These are phyloP conservation scores for Avena atlantica DNA, from an alignment of 176 grass and related monocot species.

Conservation along the genomic window DNA sequence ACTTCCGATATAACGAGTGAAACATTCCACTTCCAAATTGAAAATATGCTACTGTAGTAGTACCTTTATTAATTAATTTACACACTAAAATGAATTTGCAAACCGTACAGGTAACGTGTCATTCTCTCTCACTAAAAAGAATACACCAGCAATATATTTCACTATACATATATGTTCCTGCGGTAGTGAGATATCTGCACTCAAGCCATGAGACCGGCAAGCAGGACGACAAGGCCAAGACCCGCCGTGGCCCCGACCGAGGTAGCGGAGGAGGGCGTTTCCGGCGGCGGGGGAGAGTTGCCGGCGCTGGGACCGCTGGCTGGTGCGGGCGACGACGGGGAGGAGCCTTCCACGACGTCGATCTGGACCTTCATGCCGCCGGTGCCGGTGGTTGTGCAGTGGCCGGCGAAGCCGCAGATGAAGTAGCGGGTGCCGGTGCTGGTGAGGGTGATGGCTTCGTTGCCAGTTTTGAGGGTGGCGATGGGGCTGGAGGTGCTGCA, in stretches of 20 bases:
- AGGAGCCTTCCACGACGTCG: conserved; percentile 20
- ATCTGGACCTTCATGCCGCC: conserved; percentile 60
- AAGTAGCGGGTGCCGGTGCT: conserved; percentile 54
- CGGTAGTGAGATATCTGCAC: not conserved
- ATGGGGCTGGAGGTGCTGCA: conserved; percentile 43
- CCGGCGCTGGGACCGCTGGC: not conserved
- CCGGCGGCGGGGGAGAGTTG: not conserved
- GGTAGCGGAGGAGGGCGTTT: not conserved
- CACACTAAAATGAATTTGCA: not conserved
- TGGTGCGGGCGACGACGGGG: conserved; percentile 4
- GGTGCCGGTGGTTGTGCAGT: conserved; percentile 43
- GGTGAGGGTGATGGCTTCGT: conserved; percentile 39
- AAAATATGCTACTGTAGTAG: not conserved
- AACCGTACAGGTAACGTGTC: not conserved
- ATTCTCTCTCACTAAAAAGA: not conserved
- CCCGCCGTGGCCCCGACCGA: not conserved
- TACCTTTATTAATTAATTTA: not conserved
- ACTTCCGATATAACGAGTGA: not conserved
- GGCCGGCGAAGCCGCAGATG: conserved; percentile 56
- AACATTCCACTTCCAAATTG: not conserved
- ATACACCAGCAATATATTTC: not conserved
- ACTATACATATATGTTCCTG: not conserved
- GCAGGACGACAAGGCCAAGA: conserved; percentile 4
- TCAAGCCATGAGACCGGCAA: conserved; percentile 29
- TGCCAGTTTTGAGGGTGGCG: conserved; percentile 40